These are phyloP conservation scores for Trapa bicornis DNA, from an alignment of 345 rosid species.

Conservation along the genomic window DNA sequence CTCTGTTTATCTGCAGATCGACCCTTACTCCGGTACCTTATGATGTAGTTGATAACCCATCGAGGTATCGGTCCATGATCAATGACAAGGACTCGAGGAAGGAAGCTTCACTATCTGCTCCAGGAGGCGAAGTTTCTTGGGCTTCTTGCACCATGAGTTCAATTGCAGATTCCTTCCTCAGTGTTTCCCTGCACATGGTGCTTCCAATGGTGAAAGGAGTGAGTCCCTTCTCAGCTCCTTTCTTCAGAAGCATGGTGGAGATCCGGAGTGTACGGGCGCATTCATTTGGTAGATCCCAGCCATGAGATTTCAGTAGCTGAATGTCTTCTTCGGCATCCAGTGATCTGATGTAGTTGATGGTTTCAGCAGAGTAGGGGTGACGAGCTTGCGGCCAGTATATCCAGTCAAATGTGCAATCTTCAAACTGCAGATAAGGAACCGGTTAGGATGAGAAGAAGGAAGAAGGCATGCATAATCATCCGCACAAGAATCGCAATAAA, in stretches of 20 bases:
- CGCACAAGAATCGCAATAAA: not conserved
- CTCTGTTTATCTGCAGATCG: not conserved
- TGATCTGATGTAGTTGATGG: conserved; percentile 42
- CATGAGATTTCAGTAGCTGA: conserved; percentile 44
- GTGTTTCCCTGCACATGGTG: conserved; percentile 64
- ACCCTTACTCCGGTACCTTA: not conserved
- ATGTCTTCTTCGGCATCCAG: conserved; percentile 61
- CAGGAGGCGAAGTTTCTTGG: conserved; percentile 35
- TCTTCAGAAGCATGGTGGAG: conserved; percentile 78
- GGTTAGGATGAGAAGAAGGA: conserved; percentile 6
- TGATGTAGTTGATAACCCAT: conserved; percentile 13
- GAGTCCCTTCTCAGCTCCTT: conserved; percentile 57
- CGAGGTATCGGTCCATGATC: conserved; percentile 45
- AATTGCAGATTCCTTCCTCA: conserved; percentile 43
- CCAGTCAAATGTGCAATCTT: conserved; percentile 93
- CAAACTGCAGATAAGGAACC: conserved; percentile 35
- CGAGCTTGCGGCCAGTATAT: conserved; percentile 87
- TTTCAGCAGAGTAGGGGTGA: conserved; percentile 44
- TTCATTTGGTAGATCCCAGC: conserved; percentile 53
- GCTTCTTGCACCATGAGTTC: conserved; percentile 60
- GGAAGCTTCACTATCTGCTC: conserved; percentile 32
- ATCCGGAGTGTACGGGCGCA: conserved; percentile 43
- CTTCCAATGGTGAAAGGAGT: conserved; percentile 61
- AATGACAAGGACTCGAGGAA: conserved; percentile 37
- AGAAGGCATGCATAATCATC: not conserved